These are phyloP conservation scores for Exophiala bonariae DNA, from an alignment of 2,329 filamentous ascomycete species.

Conservation along the genomic window DNA sequence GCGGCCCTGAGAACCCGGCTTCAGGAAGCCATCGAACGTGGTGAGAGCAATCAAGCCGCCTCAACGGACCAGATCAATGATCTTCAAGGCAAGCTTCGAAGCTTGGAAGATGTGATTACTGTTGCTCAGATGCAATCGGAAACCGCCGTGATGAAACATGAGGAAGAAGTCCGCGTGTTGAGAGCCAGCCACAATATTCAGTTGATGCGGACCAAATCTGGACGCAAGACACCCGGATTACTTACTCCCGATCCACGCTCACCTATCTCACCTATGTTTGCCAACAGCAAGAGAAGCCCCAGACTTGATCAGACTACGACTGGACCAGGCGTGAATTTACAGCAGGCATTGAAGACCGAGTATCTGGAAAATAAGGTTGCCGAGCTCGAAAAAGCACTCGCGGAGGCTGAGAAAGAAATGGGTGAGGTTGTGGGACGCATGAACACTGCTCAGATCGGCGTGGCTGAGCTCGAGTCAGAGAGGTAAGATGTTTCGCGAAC, in stretches of 20 bases:
- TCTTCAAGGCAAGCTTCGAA: conserved; percentile 77
- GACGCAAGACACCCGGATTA: conserved; percentile 41
- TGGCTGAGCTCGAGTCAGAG: conserved; percentile 68
- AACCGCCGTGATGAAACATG: conserved; percentile 77
- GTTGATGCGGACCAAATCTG: conserved; percentile 68
- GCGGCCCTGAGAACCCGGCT: conserved; percentile 73
- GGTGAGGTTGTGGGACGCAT: conserved; percentile 79
- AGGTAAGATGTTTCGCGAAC: conserved; percentile 39
- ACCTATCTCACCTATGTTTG: conserved; percentile 63
- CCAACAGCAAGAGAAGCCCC: conserved; percentile 53
- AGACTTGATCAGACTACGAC: conserved; percentile 62
- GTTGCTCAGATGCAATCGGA: conserved; percentile 83
- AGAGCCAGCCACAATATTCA: conserved; percentile 76
- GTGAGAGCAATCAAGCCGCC: conserved; percentile 77
- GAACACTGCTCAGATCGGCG: conserved; percentile 80
- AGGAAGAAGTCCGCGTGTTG: conserved; percentile 76
- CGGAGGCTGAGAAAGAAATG: conserved; percentile 77
- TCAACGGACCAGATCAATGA: conserved; percentile 80
- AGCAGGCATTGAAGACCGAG: conserved; percentile 72
- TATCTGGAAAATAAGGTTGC: conserved; percentile 74
- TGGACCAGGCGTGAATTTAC: conserved; percentile 59
- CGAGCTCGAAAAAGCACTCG: conserved; percentile 80
- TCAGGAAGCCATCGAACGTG: conserved; percentile 74
- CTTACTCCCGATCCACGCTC: conserved; percentile 56
- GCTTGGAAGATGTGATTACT: conserved; percentile 80